Evolutionary conservation across 2,329 filamentous ascomycete genomes (phyloP).

Genomic region (Neonectria hederae): DNA sequence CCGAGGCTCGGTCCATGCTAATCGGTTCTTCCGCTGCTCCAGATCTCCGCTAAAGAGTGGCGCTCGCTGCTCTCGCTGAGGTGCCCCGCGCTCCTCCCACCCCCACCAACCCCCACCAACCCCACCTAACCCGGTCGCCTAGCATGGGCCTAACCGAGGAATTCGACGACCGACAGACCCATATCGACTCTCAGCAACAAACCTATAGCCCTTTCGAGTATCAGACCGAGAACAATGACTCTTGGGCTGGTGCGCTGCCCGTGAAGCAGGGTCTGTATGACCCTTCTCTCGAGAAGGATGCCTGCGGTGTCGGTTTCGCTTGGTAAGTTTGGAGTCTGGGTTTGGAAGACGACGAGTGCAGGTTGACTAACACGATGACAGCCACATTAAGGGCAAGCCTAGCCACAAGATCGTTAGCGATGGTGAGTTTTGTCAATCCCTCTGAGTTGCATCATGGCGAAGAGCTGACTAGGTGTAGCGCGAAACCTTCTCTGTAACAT

Average conservation of each 20-base stretch:
- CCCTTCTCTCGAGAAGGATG: slow-evolving; percentile 96
- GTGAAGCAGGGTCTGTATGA: slow-evolving; percentile 99
- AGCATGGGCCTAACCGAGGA: slow-evolving; percentile 74
- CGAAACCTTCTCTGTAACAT: slow-evolving; percentile 98
- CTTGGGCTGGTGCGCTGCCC: slow-evolving; percentile 94
- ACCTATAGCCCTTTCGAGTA: slow-evolving; percentile 81
- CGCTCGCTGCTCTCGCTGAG: slow-evolving; percentile 41
- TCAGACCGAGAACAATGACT: slow-evolving; percentile 83
- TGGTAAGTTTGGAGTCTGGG: slow-evolving; percentile 70
- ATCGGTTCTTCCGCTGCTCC: slow-evolving; percentile 25
- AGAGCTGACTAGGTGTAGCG: slow-evolving; percentile 59
- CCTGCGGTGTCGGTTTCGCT: slow-evolving; percentile 98
- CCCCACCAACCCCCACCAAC: slow-evolving; percentile 40
- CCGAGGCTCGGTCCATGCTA: slow-evolving; percentile 33
- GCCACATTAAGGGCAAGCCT: slow-evolving; percentile 95
- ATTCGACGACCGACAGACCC: slow-evolving; percentile 74
- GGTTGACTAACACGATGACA: slow-evolving; percentile 50
- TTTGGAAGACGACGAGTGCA: neutral
- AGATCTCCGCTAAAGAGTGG: slow-evolving; percentile 40
- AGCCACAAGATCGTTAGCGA: slow-evolving; percentile 99
- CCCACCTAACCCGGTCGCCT: slow-evolving; percentile 57
- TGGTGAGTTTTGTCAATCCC: slow-evolving; percentile 69
- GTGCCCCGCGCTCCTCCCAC: slow-evolving; percentile 37
- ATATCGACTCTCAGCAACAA: slow-evolving; percentile 68
- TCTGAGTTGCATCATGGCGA: too few species aligned